Evolutionary conservation across 805 yeast species (phyloP), one percentile per base, ranked within the genome.

Genomic region (Wickerhamomyces chambardii): DNA sequence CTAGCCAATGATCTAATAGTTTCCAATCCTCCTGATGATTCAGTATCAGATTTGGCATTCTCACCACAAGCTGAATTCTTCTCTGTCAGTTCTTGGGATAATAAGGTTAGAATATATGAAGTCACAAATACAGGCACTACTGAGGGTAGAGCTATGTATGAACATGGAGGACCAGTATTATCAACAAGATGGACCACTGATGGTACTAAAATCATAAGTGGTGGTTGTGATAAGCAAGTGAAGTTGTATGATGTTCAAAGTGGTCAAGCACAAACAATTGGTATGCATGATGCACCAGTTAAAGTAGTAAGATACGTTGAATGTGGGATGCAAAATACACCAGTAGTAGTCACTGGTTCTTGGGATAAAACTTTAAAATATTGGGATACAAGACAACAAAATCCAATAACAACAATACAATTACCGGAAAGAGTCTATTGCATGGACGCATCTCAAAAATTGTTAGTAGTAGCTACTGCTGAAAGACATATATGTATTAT

Each of bases 341-440:
- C 63, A 21, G 84, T 84, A 44, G 75, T 90, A 19, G 97, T 87
- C 4, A 75, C 89, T 30, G 96, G 95, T 7, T 85, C 96, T 6
- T 92, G 97, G 97, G 98, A 92, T 60, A 87, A 86, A 61, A 86
- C 97, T 1, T 61, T 92, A 43, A 78, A 75, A 55, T 92, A 92
- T 59, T 90, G 98, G 98, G 97, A 92, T 60, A 68, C 84, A 62
- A 78, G 97, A 52, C 78, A 78, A 45, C 83, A 80, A 31, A 79
- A 74, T 47, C 92, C 97, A 15, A 71, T 90, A 16, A 73, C 87
- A 15, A 83, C 95, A 4, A 63, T 92, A 29, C 73, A 73, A 49
- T 64, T 92, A 55, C 95, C 97, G 0, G 97, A 92, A 46, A 67
- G 95, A 35, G 95, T 85, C 0, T 90, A 87, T 61, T 65, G 87